Conservation (phyloP, 441 rosid species). For the Gossypium davidsonii region DNA sequence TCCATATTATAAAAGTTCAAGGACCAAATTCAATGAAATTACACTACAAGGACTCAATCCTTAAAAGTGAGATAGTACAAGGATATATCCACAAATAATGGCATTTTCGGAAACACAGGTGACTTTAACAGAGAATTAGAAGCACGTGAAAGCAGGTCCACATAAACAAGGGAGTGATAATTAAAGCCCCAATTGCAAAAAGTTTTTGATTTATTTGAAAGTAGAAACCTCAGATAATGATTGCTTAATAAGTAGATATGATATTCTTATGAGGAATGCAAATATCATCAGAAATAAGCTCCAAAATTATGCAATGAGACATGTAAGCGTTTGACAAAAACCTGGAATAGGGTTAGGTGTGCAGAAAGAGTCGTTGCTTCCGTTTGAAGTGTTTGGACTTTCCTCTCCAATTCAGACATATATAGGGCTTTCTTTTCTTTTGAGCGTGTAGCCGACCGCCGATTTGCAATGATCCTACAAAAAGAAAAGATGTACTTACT, state of each 20-base stretch:
- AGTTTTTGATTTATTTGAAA: neutral
- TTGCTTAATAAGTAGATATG: neutral
- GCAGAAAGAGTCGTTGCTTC: conserved; percentile 89
- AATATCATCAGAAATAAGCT: neutral
- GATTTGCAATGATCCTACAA: conserved; percentile 71
- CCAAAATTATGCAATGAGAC: neutral
- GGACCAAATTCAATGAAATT: neutral
- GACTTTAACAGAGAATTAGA: neutral
- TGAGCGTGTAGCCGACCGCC: conserved; percentile 84
- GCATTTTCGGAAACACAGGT: neutral
- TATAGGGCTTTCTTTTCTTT: conserved; percentile 84
- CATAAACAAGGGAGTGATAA: neutral
- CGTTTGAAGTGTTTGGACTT: conserved; percentile 81
- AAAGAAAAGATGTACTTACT: neutral
- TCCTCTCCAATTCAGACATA: conserved; percentile 69
- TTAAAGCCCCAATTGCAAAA: neutral
- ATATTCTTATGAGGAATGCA: neutral
- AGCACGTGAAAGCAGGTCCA: conserved; percentile 1
- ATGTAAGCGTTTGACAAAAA: conserved; percentile 11
- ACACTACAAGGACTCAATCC: neutral
- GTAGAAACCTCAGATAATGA: neutral
- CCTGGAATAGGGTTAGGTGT: conserved; percentile 79
- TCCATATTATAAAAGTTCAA: neutral
- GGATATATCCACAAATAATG: neutral
- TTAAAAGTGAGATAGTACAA: neutral